A percentile compares a stretch with the other conserved stretches of the same genome.
These are phyloP conservation scores for Apiospora rasikravindrae DNA, from an alignment of 2,329 filamentous ascomycete genomes.

Conservation along the genomic window DNA sequence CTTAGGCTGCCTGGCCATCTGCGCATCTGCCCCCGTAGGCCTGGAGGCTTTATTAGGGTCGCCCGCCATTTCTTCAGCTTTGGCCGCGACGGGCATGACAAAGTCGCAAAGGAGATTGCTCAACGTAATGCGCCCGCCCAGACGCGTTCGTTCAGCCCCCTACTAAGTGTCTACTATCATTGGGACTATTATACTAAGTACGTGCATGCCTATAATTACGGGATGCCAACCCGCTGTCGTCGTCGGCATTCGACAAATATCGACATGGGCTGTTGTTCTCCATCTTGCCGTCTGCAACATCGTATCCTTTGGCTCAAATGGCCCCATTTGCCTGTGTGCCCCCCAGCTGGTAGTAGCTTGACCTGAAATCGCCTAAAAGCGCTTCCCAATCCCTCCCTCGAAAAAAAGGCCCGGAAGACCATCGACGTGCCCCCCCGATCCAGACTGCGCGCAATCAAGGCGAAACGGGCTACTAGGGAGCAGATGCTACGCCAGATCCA, in stretches of 20 bases:
- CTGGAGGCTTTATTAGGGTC: not conserved
- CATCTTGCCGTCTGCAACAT: not conserved
- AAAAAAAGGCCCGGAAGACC: not conserved
- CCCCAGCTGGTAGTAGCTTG: not conserved
- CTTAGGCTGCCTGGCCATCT: not conserved
- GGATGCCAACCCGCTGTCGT: not conserved
- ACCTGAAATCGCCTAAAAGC: constrained; percentile 7
- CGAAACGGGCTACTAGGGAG: not conserved
- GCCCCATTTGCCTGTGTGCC: too few species aligned
- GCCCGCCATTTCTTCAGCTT: not conserved
- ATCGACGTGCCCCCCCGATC: not conserved
- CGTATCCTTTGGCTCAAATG: not conserved
- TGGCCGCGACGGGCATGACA: not conserved
- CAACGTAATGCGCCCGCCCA: not conserved
- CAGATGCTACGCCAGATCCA: constrained; percentile 7
- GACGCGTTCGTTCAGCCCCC: too few species aligned
- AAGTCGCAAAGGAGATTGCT: not conserved
- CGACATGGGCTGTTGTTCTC: not conserved
- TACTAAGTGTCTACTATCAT: not conserved
- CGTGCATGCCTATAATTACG: not conserved
- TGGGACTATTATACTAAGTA: not conserved
- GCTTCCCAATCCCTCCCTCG: not conserved
- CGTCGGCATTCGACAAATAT: too few species aligned
- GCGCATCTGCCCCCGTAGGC: not conserved
- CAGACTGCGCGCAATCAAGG: not conserved